A percentile compares a stretch with the other conserved stretches of the same genome.
phyloP scores from a whole-genome alignment of 768 basidiomycete genomes.

The Mycena latifolia region DNA sequence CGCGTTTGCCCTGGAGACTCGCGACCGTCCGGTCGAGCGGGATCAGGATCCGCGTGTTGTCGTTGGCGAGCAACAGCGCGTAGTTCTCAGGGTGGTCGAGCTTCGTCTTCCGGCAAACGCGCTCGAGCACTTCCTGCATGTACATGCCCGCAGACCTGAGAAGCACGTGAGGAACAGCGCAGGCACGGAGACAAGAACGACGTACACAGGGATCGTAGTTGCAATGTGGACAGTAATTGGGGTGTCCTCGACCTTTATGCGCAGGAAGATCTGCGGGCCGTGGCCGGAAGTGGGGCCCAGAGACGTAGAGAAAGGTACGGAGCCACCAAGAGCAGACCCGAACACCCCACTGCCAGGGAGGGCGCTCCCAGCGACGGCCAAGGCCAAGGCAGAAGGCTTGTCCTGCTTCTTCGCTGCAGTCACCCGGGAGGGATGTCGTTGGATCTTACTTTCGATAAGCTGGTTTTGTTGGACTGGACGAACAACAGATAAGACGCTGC shows the following conservation, averaged over 20 bases:
- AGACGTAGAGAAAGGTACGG: constrained; percentile 71
- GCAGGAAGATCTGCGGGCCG: constrained; percentile 87
- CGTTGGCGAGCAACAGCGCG: constrained; percentile 73
- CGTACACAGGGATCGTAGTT: constrained; percentile 93
- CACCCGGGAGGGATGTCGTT: constrained; percentile 82
- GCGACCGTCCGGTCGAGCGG: constrained; percentile 98
- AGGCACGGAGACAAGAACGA: constrained; percentile 15
- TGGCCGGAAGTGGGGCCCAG: constrained; percentile 77
- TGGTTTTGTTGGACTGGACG: constrained; percentile 78
- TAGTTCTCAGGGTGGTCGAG: constrained; percentile 82
- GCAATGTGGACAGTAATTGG: constrained; percentile 88
- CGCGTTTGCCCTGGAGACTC: constrained; percentile 88
- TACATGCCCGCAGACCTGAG: constrained; percentile 91
- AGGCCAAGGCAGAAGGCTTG: constrained; percentile 58
- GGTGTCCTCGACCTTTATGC: constrained; percentile 84
- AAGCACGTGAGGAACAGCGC: neutral
- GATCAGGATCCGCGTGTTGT: constrained; percentile 78
- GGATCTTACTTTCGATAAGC: constrained; percentile 82
- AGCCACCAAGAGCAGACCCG: constrained; percentile 55
- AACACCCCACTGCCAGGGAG: constrained; percentile 60
- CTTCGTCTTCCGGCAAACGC: constrained; percentile 79
- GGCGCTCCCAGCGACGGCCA: constrained; percentile 47
- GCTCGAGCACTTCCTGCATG: constrained; percentile 94
- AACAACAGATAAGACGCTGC: constrained; percentile 36
- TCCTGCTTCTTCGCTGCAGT: constrained; percentile 71